A percentile compares a stretch with the other conserved stretches of the same genome.
Evolutionary conservation across 768 basidiomycete species (phyloP).

Genomic region (Calocybe indica): DNA sequence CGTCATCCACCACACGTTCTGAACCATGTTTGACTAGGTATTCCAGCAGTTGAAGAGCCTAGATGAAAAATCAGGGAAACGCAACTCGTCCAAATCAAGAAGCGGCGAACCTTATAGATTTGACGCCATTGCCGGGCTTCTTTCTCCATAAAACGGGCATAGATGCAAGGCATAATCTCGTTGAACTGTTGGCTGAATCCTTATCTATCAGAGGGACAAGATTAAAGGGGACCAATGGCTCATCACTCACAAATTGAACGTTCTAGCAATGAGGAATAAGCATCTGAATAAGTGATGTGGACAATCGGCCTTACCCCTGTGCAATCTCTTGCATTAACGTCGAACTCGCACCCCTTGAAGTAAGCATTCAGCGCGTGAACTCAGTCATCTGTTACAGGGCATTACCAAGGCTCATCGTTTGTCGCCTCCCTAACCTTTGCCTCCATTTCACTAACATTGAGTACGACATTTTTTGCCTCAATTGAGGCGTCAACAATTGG

Average conservation of each 20-base stretch:
- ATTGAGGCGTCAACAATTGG: slow-evolving; percentile 3
- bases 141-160: slow-evolving; percentile 94
- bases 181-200: slow-evolving; percentile 86
- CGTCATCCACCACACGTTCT: slow-evolving; percentile 97
- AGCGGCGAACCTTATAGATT: slow-evolving; percentile 81
- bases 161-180: slow-evolving; percentile 98
- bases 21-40: slow-evolving; percentile 96
- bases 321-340: slow-evolving; percentile 99
- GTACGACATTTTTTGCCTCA: slow-evolving; percentile 92
- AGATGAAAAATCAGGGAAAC: background rate
- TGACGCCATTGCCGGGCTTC: slow-evolving; percentile 98
- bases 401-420: slow-evolving; percentile 95
- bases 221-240: background rate
- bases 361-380: slow-evolving; percentile 2
- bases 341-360: slow-evolving; percentile 87
- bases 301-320: slow-evolving; percentile 57
- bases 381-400: slow-evolving; percentile 2
- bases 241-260: slow-evolving; percentile 87
- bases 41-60: slow-evolving; percentile 91
- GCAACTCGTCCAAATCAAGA: background rate
- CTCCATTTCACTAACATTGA: slow-evolving; percentile 97
- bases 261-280: slow-evolving; percentile 39
- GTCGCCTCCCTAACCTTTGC: slow-evolving; percentile 95
- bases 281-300: background rate
- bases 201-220: slow-evolving; percentile 1